Percentiles rank a stretch among this genome's conserved stretches.
phyloP scores from a whole-genome alignment of 495 filamentous ascomycete genomes.

The Hypoxylon subgilvum region DNA sequence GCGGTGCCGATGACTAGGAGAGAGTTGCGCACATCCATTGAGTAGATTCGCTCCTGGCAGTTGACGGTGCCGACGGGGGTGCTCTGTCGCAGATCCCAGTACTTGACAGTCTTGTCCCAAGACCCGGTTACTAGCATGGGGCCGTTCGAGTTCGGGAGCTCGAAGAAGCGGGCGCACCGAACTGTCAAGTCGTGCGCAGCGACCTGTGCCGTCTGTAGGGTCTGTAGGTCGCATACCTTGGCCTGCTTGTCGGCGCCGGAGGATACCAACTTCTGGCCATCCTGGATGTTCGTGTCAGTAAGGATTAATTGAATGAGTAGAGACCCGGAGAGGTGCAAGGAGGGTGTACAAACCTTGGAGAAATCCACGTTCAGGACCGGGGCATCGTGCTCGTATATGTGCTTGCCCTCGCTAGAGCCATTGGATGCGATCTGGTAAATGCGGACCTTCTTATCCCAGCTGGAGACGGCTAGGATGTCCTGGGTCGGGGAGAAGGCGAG shows the following conservation, averaged over 20 bases:
- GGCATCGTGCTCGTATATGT: slow-evolving; percentile 75
- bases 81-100: slow-evolving; percentile 80
- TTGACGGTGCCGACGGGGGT: slow-evolving; percentile 66
- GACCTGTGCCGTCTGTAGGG: slow-evolving; percentile 63
- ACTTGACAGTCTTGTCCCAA: slow-evolving; percentile 90
- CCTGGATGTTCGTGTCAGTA: slow-evolving; percentile 39
- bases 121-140: slow-evolving; percentile 80
- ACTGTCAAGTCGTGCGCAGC: slow-evolving; percentile 77
- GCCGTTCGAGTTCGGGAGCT: slow-evolving; percentile 55
- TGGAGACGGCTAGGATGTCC: slow-evolving; percentile 82
- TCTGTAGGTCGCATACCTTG: slow-evolving; percentile 73
- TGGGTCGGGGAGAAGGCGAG: slow-evolving; percentile 77
- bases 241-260: slow-evolving; percentile 79
- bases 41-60: slow-evolving; percentile 83
- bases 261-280: slow-evolving; percentile 69
- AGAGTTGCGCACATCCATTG: slow-evolving; percentile 80
- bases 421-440: slow-evolving; percentile 84
- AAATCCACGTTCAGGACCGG: slow-evolving; percentile 82
- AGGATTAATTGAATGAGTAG: no score
- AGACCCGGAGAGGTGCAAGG: no score
- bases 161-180: slow-evolving; percentile 73
- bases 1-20: slow-evolving; percentile 84
- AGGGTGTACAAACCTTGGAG: no score
- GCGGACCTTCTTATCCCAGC: slow-evolving; percentile 92
- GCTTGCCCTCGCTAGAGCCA: slow-evolving; percentile 76